Base-by-base conservation (phyloP, 768 basidiomycete species). In the Guyanaporus albipodus region DNA sequence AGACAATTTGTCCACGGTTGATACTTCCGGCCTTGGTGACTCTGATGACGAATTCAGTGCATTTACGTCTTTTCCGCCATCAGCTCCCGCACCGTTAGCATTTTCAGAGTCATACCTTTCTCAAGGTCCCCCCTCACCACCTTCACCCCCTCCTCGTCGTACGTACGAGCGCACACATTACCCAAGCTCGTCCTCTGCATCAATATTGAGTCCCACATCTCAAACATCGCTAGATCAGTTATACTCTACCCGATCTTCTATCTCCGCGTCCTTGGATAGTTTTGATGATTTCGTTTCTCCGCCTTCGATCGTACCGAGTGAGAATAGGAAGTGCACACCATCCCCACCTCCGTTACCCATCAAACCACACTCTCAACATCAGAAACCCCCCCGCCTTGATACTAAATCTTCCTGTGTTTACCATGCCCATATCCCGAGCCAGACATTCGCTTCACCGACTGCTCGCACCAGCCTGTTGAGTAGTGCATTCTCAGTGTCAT, bases 11-110 rank as follows among this genome's bases (percentile, higher is more conserved):
- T 43, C 49, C 28, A 33, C 48, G 14, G 44, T 18, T 15, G 58
- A 63, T 28, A 57, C 63, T 41, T 32, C 27, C n/a, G n/a, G n/a
- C n/a, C 27, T 28, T 28, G 27, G 49, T 14, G 57, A 52, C 33
- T 70, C 75, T 1, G 61, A 69, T 31, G 71, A 72, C 45, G 79
- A 82, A 38, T 86, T 83, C 54, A 69, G 75, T 6, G 78, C 79
- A 31, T 76, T 78, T 55, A 50, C 66, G 42, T 64, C 68, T 4
- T 66, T 70, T 19, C 53, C 70, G 6, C 40, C 58, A 32, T 27
- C 53, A 6, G 24, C 37, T 17, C 27, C 41, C 32, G 38, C 57
- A 1, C 41, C 43, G 37, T 48, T 46, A 38, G 41, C 47, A 12
- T 34, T 42, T 28, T 36, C 32, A 14, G 17, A 43, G 38, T 10